Conservation (phyloP, 257 asterid species). For the Solanum phureja region DNA sequence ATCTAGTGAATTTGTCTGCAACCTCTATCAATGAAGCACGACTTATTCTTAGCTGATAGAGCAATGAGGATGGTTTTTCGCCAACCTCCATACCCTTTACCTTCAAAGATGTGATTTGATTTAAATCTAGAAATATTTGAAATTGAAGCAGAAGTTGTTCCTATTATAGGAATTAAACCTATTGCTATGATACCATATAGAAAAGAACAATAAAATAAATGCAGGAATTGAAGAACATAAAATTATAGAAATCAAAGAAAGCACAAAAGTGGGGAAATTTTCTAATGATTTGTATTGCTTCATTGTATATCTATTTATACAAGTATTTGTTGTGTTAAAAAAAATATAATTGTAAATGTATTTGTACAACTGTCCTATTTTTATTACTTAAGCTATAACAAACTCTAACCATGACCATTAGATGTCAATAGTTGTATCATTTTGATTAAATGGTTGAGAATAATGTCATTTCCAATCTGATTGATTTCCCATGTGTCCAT, state of each 20-base stretch:
- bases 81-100: background rate
- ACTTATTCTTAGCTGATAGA: background rate
- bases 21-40: background rate
- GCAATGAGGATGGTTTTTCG: background rate
- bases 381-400: background rate
- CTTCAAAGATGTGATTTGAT: background rate
- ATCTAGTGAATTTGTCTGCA: background rate
- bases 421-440: background rate
- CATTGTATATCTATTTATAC: background rate
- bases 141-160: background rate
- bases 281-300: background rate
- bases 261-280: background rate
- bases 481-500: background rate
- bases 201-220: background rate
- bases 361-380: too few species aligned
- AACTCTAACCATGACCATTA: background rate
- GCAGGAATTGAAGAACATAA: background rate
- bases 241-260: too few species aligned
- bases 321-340: background rate
- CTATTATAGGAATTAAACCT: background rate
- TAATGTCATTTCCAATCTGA: background rate
- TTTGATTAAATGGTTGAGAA: background rate
- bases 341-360: background rate
- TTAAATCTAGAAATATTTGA: background rate
- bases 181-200: background rate